Evolutionary conservation across 257 asterid genomes (phyloP).

Genomic region (Plantago ovata): DNA sequence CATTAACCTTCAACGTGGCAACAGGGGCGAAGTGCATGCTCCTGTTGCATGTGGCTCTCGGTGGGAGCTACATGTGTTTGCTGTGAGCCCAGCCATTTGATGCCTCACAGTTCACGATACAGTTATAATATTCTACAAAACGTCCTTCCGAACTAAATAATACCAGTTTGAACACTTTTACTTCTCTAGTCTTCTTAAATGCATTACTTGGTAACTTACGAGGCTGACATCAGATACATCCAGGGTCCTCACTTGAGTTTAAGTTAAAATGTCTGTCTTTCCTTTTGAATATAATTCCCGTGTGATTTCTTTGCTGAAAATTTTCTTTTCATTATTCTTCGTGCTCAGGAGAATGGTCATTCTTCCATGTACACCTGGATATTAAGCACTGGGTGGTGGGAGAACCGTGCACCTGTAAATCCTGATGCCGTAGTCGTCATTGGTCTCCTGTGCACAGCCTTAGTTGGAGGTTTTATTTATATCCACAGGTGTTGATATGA

Average conservation of each 20-base stretch:
- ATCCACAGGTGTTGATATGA: constrained; percentile 48
- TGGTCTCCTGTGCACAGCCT: constrained; percentile 48
- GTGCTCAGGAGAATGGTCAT: constrained; percentile 75
- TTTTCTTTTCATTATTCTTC: constrained; percentile 10
- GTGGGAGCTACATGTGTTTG: background rate
- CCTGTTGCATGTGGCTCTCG: background rate
- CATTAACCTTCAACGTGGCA: too few species aligned
- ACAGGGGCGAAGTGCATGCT: background rate
- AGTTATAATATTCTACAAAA: background rate
- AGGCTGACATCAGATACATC: background rate
- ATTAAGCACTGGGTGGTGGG: constrained; percentile 95
- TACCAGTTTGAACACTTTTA: background rate
- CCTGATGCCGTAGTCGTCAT: constrained; percentile 66
- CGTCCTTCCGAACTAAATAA: background rate
- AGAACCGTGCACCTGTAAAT: constrained; percentile 61
- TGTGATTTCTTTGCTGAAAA: background rate
- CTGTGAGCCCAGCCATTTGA: too few species aligned
- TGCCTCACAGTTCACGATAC: too few species aligned
- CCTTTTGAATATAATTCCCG: too few species aligned
- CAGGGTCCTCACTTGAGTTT: background rate
- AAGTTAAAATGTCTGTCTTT: too few species aligned
- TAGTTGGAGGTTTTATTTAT: constrained; percentile 66
- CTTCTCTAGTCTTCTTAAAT: background rate
- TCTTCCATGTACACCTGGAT: constrained; percentile 83
- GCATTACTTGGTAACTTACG: background rate